Evolutionary conservation across 176 grass and related monocot species (phyloP), one percentile per base, ranked within the genome.

Genomic region (Aegilops bicornis): DNA sequence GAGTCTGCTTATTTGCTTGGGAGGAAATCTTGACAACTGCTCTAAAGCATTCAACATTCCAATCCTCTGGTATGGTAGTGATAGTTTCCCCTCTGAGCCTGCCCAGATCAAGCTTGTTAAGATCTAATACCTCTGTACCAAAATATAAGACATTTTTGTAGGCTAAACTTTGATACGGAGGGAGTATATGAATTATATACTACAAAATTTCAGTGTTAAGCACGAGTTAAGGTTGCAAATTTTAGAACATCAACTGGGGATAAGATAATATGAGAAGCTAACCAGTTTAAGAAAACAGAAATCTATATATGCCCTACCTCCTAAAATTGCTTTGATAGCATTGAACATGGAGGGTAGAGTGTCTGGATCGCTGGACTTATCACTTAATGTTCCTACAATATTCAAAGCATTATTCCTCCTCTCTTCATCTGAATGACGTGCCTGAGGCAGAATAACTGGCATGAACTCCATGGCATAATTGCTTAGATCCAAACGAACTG

Each of bases 11-110:
- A 96, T 91, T 63, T 92, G 79, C 88, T 96, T 98, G 10, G 90
- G 91, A 76, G 88, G 50, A 83, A 89, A 88, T 67, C 88, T 98
- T 85, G 96, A 92, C 61, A 98, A 77, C 48, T 92, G 89, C 86
- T 92, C 89, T 84, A 96, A 73, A 82, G 89, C 93, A 89, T 91
- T 94, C 64, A 94, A 86, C 92, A 86, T 92, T 81, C 96, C 93
- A 84, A 91, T 89, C 85, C 96, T 95, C 88, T 98, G 96, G 76
- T 88, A 91, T 48, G 93, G 91, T 83, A 94, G 78, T 66, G 93
- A 88, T 64, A 98, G 66, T 89, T 98, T 98, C 65, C 96, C 96
- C 62, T 98, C 96, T n/a, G 96, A 98, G 58, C 96, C 96, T 98
- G 91, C 87, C 59, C 63, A 88, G 52, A 84, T 59, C 15, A 85